Base-by-base conservation (phyloP, 1,284 basidiomycete genomes). In the Quambalaria eucalypti region DNA sequence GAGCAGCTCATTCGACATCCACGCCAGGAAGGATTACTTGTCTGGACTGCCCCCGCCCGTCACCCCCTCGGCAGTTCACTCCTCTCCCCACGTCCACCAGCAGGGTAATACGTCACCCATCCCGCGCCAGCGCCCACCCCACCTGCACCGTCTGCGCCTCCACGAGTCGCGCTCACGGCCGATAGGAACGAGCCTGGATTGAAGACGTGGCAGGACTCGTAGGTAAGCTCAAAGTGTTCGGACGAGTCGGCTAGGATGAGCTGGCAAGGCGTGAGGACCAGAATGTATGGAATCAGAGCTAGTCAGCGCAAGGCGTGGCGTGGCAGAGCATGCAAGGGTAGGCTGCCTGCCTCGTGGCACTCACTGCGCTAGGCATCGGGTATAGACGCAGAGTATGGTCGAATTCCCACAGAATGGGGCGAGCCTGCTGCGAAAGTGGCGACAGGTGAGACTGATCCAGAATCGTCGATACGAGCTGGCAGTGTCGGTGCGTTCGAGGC, bases 131-230 rank as follows among this genome's bases (percentile, higher is more conserved):
- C 25, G 16, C 36, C 36, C 4, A 46, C 42, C 31, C 31, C 31
- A 8, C 31, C 31, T 33, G 9, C 31, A 12, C 21, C 42, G 14
- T 23, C 25, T 4, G 21, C 42, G 6, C 14, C 25, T 21, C 16
- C 42, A 5, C 16, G 25, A 12, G 42, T 46, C 25, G 71, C 76
- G 19, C 56, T 44, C 28, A 57, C 57, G 14, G 76, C 71, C 21
- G 65, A 51, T 29, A 54, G 50, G 56, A 75, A 76, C 1, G 71
- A 69, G 12, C 95, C 93, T 0, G 95, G 95, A 76, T 98, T 99
- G 80, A 98, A 91, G 28, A 98, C 95, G 77, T 97, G 93, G 71
- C 95, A 98, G 5, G 90, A 90, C 51, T 93, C 92, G 73, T 99
- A 99, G 1, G 92, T 98, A 64, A 97, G 81, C 69, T 95, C 90